phyloP scores from a whole-genome alignment of 2,329 filamentous ascomycete species.

The Calonectria honghensis region DNA sequence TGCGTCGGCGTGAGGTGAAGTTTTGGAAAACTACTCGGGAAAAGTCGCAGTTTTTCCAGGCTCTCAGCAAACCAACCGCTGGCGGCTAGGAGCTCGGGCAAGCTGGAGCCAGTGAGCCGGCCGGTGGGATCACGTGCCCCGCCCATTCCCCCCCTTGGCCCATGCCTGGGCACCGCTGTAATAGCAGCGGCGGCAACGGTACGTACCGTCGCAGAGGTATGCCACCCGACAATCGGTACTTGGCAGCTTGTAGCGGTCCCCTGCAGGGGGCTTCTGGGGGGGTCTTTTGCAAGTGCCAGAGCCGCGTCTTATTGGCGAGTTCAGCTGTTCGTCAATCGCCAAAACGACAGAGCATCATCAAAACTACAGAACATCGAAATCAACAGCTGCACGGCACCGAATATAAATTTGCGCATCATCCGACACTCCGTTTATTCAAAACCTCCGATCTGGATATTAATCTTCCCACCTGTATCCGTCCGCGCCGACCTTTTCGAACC shows the following conservation, averaged over 20 bases:
- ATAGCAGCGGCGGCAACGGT: constrained; percentile 11
- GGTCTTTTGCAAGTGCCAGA: constrained; percentile 13
- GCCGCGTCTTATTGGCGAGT: constrained; percentile 38
- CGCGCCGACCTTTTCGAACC: constrained; percentile 10
- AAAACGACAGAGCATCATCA: constrained; percentile 29
- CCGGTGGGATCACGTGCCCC: constrained; percentile 52
- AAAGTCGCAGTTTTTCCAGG: constrained; percentile 69
- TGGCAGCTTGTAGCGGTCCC: constrained; percentile 25
- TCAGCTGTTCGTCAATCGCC: constrained; percentile 27
- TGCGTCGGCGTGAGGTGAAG: constrained; percentile 62
- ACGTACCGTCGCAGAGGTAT: constrained; percentile 36
- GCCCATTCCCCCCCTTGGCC: constrained; percentile 30
- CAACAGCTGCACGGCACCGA: constrained; percentile 13
- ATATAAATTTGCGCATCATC: constrained; percentile 18
- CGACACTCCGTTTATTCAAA: not conserved
- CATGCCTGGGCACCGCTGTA: not conserved
- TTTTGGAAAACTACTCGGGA: constrained; percentile 66
- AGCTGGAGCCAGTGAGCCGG: constrained; percentile 54
- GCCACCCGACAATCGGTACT: constrained; percentile 26
- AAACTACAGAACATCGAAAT: constrained; percentile 4
- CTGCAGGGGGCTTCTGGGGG: constrained; percentile 33
- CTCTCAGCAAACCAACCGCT: constrained; percentile 43
- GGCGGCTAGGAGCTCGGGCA: constrained; percentile 58
- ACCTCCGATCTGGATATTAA: not conserved
- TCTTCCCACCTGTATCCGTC: not conserved